Conservation (phyloP, 2,329 filamentous ascomycete species). For the Aspergillus ustus region DNA sequence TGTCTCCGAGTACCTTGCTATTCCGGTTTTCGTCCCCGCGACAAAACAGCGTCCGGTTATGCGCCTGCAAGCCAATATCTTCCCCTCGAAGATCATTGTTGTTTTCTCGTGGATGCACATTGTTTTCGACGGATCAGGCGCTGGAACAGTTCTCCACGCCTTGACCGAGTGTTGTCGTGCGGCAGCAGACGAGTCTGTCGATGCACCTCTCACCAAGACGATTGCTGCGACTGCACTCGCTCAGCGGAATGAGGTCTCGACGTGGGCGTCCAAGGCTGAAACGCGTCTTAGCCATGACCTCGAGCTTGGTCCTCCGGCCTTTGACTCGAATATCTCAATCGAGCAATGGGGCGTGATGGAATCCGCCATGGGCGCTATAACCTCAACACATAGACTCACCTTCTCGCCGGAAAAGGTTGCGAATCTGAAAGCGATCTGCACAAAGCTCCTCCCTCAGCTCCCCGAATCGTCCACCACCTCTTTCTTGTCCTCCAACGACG, state of each 20-base stretch:
- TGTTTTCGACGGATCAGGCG: slow-evolving; percentile 17
- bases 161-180: slow-evolving; percentile 9
- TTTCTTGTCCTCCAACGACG: slow-evolving; percentile 7
- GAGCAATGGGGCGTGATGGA: slow-evolving; percentile 12
- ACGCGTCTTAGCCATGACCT: slow-evolving; percentile 4
- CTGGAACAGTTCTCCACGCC: slow-evolving; percentile 12
- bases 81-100: slow-evolving; percentile 9
- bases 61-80: slow-evolving; percentile 20
- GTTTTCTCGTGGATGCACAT: slow-evolving; percentile 15
- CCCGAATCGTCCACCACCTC: background rate
- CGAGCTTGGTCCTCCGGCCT: slow-evolving; percentile 2
- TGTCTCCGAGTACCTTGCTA: background rate
- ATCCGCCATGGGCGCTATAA: background rate
- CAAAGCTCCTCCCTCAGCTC: background rate
- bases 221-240: background rate
- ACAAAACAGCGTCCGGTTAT: slow-evolving; percentile 16
- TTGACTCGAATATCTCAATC: slow-evolving; percentile 5
- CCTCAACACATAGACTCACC: background rate
- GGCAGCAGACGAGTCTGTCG: background rate
- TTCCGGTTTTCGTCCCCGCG: slow-evolving; percentile 10
- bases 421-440: background rate
- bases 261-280: background rate
- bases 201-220: background rate
- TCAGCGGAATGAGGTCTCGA: slow-evolving; percentile 6
- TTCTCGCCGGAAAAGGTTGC: slow-evolving; percentile 9